A percentile compares a stretch with the other conserved stretches of the same genome.
phyloP scores from a whole-genome alignment of 2,329 filamentous ascomycete species.

The Ophiocordyceps sinensis region DNA sequence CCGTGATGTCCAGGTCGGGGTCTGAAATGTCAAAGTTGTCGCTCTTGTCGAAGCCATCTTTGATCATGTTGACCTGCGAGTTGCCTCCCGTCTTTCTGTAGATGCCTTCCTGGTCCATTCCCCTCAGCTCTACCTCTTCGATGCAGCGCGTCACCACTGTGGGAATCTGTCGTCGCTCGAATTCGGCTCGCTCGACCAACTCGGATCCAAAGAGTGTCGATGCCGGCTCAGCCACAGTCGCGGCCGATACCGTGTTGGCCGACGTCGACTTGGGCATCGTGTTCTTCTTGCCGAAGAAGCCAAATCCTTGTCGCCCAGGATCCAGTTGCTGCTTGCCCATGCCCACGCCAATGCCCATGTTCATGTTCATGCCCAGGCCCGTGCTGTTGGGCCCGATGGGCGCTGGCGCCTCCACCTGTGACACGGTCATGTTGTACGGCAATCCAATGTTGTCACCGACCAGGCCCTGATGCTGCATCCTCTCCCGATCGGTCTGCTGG shows the following conservation, averaged over 20 bases:
- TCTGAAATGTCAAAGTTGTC: slow-evolving; percentile 88
- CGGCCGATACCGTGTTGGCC: slow-evolving; percentile 22
- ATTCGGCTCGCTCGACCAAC: slow-evolving; percentile 70
- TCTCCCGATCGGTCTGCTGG: slow-evolving; percentile 44
- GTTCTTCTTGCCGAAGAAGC: slow-evolving; percentile 52
- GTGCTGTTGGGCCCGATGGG: slow-evolving; percentile 15
- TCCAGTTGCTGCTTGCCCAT: slow-evolving; percentile 12
- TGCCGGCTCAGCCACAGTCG: slow-evolving; percentile 36
- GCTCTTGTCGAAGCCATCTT: slow-evolving; percentile 79
- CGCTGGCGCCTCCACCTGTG: slow-evolving; percentile 34
- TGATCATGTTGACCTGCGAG: slow-evolving; percentile 78
- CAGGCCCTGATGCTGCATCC: slow-evolving; percentile 35
- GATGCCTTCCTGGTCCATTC: slow-evolving; percentile 95
- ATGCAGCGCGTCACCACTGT: slow-evolving; percentile 87
- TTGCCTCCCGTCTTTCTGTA: slow-evolving; percentile 95
- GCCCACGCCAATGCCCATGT: no score
- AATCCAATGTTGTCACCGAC: slow-evolving; percentile 51
- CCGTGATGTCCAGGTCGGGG: slow-evolving; percentile 84
- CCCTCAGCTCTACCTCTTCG: slow-evolving; percentile 86
- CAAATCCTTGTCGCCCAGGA: slow-evolving; percentile 44
- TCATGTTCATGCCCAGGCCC: background rate
- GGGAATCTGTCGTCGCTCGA: slow-evolving; percentile 78
- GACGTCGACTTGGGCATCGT: slow-evolving; percentile 38
- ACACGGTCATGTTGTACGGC: slow-evolving; percentile 55
- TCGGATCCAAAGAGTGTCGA: slow-evolving; percentile 76